These are phyloP conservation scores for Chaetomium fimeti DNA, from an alignment of 495 filamentous ascomycete genomes.

Conservation along the genomic window DNA sequence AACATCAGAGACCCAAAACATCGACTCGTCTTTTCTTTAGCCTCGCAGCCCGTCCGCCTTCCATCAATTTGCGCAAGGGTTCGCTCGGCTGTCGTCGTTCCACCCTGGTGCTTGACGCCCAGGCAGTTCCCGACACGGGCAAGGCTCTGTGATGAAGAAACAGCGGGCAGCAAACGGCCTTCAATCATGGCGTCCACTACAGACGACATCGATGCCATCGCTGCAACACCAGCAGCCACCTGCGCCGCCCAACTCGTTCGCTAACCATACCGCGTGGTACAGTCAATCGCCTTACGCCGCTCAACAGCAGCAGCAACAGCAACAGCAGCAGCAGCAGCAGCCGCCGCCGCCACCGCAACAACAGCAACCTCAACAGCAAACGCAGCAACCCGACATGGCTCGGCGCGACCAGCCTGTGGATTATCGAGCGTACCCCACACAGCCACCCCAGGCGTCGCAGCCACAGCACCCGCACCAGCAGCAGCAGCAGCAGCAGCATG, in stretches of 20 bases:
- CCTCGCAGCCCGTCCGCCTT: slow-evolving; percentile 17
- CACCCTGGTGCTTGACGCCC: slow-evolving; percentile 34
- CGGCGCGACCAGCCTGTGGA: slow-evolving; percentile 44
- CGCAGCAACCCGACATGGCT: slow-evolving; percentile 41
- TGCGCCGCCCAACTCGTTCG: slow-evolving; percentile 29
- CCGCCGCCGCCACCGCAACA: not conserved
- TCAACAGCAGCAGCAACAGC: slow-evolving; percentile 33
- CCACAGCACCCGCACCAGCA: slow-evolving; percentile 36
- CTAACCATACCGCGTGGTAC: slow-evolving; percentile 39
- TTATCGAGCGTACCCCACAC: slow-evolving; percentile 33
- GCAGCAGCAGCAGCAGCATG: slow-evolving; percentile 29
- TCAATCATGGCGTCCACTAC: slow-evolving; percentile 38
- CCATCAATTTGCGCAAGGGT: slow-evolving; percentile 8
- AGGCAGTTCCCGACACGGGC: slow-evolving; percentile 32
- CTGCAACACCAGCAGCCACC: slow-evolving; percentile 32
- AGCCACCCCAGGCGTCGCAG: slow-evolving; percentile 38
- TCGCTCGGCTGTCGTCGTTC: slow-evolving; percentile 21
- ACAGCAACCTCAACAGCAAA: slow-evolving; percentile 33
- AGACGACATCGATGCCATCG: slow-evolving; percentile 37
- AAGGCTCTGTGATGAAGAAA: slow-evolving; percentile 37
- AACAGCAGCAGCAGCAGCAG: slow-evolving; percentile 32
- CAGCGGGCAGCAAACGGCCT: slow-evolving; percentile 33
- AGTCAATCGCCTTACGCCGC: slow-evolving; percentile 34
- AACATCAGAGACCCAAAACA: slow-evolving; percentile 11
- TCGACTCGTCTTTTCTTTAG: slow-evolving; percentile 11